Conservation (phyloP, 768 basidiomycete species). For the Russula sp. region DNA sequence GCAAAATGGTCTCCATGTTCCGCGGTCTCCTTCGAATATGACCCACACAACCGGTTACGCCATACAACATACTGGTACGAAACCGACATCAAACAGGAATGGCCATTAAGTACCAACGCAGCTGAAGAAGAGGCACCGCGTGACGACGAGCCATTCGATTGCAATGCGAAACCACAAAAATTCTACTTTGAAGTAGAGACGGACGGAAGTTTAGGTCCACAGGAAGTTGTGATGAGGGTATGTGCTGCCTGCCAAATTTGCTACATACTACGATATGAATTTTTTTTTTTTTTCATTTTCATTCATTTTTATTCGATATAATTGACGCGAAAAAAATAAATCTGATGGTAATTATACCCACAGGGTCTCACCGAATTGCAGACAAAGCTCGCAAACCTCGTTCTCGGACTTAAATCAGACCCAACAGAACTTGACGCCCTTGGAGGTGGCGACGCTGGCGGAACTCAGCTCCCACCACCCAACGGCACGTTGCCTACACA, state of each 20-base stretch:
- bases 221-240: conserved; percentile 84
- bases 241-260: conserved; percentile 39
- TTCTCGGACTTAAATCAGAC: conserved; percentile 61
- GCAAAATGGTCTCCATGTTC: conserved; percentile 99
- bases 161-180: conserved; percentile 77
- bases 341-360: not conserved
- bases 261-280: too few species aligned
- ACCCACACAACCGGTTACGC: conserved; percentile 94
- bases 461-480: conserved; percentile 18
- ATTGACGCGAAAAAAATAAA: not conserved
- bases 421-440: conserved; percentile 49
- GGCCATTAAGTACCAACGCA: conserved; percentile 89
- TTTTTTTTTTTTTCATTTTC: not conserved
- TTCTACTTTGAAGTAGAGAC: conserved; percentile 97
- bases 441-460: conserved; percentile 38
- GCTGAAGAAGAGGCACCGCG: conserved; percentile 76
- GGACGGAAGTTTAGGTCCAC: conserved; percentile 83
- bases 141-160: conserved; percentile 85
- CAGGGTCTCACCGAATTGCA: conserved; percentile 78
- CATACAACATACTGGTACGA: conserved; percentile 98
- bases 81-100: conserved; percentile 73
- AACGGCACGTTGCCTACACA: conserved; percentile 21
- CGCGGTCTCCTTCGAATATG: conserved; percentile 95
- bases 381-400: conserved; percentile 75
- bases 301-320: not conserved